Evolutionary conservation across 192 early-diverging fungal genomes (phyloP).

Genomic region (Piromyces finnis): DNA sequence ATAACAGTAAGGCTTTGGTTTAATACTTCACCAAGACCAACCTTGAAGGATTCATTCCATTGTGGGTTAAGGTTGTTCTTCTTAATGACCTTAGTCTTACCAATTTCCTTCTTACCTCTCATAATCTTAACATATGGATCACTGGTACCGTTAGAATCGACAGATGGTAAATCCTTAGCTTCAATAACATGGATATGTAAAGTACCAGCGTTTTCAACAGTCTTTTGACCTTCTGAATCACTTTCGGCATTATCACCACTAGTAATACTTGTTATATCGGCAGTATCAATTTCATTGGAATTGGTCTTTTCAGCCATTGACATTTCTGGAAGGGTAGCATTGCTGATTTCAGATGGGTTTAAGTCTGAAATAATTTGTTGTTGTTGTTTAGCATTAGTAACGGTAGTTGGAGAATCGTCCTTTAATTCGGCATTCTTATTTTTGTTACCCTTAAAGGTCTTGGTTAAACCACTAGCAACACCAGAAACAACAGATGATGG

Average conservation of each 20-base stretch:
- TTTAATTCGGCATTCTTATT: background rate
- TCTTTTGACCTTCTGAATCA: no score
- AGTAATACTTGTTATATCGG: background rate
- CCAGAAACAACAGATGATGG: background rate
- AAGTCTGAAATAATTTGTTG: background rate
- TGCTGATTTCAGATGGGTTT: background rate
- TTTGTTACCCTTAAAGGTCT: background rate
- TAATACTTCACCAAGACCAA: slow-evolving; percentile 7
- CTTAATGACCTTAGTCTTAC: slow-evolving; percentile 50
- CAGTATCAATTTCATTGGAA: background rate
- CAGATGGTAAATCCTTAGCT: slow-evolving; percentile 39
- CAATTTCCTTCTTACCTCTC: background rate
- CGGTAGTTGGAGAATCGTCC: background rate
- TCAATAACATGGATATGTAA: slow-evolving; percentile 36
- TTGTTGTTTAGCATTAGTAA: background rate
- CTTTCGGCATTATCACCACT: background rate
- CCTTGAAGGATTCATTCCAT: slow-evolving; percentile 28
- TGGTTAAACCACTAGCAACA: background rate
- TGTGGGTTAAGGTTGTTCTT: slow-evolving; percentile 39
- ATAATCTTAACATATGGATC: slow-evolving; percentile 52
- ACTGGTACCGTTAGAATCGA: slow-evolving; percentile 49
- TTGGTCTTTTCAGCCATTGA: no score
- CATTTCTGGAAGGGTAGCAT: no score
- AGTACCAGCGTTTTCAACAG: slow-evolving; percentile 44
- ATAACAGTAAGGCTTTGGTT: slow-evolving; percentile 23